Evolutionary conservation across 2,329 filamentous ascomycete genomes (phyloP), one percentile per base, ranked within the genome.

Genomic region (Zalaria sp.): DNA sequence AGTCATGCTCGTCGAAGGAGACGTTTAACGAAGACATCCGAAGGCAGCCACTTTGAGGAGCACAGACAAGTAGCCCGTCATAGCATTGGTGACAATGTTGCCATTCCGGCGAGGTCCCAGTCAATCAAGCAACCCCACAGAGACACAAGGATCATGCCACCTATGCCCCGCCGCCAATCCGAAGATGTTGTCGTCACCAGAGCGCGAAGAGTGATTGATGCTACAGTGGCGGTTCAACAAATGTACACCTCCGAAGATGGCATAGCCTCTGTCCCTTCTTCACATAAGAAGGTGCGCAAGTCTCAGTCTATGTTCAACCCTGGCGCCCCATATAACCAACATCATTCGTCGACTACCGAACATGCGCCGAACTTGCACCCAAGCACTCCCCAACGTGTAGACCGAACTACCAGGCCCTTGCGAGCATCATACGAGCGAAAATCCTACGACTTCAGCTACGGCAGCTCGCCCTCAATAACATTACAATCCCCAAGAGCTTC

Each of bases 11-110:
- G 37, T 27, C 35, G 26, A n/a, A 10, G 37, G 25, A 35, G 36
- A 27, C 43, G 37, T 5, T 11, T 27, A 26, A 47, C 46, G 6
- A 51, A 51, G 8, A 50, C 47, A 37, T 53, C 50, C 3, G 55
- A 60, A 43, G 57, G 57, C 7, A 57, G 57, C 39, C 55, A 60
- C 42, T 52, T 60, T 25, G 54, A 54, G 40, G 52, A 57, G 27
- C 53, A 53, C 4, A 42, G 54, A 27, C 43, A 41, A 29, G 18
- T 35, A 11, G 38, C 37, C 3, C 32, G 38, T 27, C 41, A 35
- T 8, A 38, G 40, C 27, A 27, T 38, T 25, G 29, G 27, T 6
- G 5, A n/a, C 11, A 27, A 25, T 37, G 25, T 10, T 10, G 10
- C 27, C 8, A 38, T 32, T 11, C 34, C 35, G 11, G 40, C 37